Base-by-base conservation (phyloP, 75 land plant genomes). In the Picea glauca region DNA sequence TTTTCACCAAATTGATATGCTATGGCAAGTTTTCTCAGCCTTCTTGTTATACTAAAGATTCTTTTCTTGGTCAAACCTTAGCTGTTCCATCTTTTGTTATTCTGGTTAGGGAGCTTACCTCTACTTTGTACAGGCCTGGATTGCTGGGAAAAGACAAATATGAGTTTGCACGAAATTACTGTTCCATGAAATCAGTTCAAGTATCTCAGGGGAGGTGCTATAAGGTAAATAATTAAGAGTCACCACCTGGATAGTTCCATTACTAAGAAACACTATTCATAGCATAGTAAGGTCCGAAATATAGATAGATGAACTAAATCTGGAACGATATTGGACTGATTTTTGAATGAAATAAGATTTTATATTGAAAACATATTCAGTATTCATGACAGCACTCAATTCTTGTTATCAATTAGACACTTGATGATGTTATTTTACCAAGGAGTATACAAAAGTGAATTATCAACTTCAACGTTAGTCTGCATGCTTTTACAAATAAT, bases 131-230 rank as follows among this genome's bases (percentile, higher is more conserved):
- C 81, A 96, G 99, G 93, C 95, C 95, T 77, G 89, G 93, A 43
- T 89, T 97, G 82, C 82, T 97, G 58, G 98, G 99, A 74, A 91
- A 88, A 68, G 80, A 82, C 78, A 97, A 97, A 67, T 97, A 93
- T 85, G 93, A 97, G 33, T 97, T 94, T 89, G 98, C 98, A 46
- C 82, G 84, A 76, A 88, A 84, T 77, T 97, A 97, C 65, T 97
- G 99, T 74, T 81, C 79, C 64, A 62, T 79, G 65, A 78, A 82
- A 70, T 46, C 66, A 57, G 73, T 62, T 65, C 80, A 59, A 30
- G 87, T 83, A 38, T 82, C 80, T 43, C 80, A 89, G 64, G 90
- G 95, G 62, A 79, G 17, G 14, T 80, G 33, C 46, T 82, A 56
- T 46, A 75, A 73, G 87, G 87, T 85, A 73, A 78, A 79, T 13